phyloP scores from a whole-genome alignment of 129 eudicot species.

The Flaveria sonorensis region DNA sequence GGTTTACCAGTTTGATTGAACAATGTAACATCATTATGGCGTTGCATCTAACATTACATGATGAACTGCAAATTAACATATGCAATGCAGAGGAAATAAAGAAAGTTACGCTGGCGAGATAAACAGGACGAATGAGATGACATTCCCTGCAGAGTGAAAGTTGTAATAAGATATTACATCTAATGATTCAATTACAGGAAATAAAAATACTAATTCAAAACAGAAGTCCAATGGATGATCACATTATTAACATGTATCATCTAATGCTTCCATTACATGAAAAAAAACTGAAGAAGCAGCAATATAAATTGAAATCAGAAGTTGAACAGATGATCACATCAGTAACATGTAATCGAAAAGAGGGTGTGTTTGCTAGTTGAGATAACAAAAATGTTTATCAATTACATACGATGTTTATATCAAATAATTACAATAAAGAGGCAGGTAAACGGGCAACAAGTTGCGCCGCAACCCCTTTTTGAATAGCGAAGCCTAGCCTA shows the following conservation, averaged over 20 bases:
- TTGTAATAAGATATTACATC: background rate
- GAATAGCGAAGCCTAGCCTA: too few species aligned
- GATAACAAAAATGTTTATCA: too few species aligned
- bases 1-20: background rate
- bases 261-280: background rate
- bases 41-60: background rate
- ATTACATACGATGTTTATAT: too few species aligned
- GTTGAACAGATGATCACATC: background rate
- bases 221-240: background rate
- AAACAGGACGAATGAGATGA: slow-evolving; percentile 58
- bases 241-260: background rate
- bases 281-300: background rate
- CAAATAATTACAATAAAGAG: too few species aligned
- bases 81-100: background rate
- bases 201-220: background rate
- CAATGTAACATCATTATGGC: background rate
- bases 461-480: too few species aligned
- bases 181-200: background rate
- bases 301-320: background rate
- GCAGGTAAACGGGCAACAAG: too few species aligned
- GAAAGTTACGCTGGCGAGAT: slow-evolving; percentile 60
- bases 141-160: slow-evolving; percentile 54
- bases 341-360: too few species aligned
- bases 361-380: too few species aligned
- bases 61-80: background rate